phyloP scores from a whole-genome alignment of 495 filamentous ascomycete genomes.

The Lasiosphaeria ovina region DNA sequence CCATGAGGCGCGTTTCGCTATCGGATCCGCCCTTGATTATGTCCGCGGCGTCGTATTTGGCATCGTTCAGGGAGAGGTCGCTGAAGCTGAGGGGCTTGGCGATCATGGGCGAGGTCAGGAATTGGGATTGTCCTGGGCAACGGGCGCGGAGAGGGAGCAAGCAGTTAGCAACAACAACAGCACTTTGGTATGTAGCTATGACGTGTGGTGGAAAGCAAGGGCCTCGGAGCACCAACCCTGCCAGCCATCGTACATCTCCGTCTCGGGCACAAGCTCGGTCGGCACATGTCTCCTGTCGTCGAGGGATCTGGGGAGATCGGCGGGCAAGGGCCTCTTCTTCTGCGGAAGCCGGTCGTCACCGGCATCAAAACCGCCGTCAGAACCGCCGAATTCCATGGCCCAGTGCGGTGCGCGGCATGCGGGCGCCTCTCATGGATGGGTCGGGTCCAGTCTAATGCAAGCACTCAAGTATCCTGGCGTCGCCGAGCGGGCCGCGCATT shows the following conservation, averaged over 20 bases:
- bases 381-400: conserved; percentile 58
- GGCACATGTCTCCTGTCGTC: conserved; percentile 73
- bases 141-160: conserved; percentile 1
- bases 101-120: conserved; percentile 78
- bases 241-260: conserved; percentile 98
- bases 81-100: conserved; percentile 83
- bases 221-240: conserved; percentile 63
- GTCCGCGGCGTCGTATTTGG: conserved; percentile 60
- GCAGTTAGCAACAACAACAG: conserved; percentile 17
- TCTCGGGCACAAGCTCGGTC: conserved; percentile 64
- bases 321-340: conserved; percentile 61
- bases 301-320: conserved; percentile 85
- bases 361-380: conserved; percentile 46
- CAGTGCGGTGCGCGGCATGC: conserved; percentile 10
- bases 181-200: conserved; percentile 3
- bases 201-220: conserved; percentile 17
- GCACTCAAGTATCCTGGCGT: no score
- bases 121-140: conserved; percentile 82
- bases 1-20: conserved; percentile 82
- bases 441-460: not conserved
- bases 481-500: not conserved
- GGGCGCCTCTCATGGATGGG: not conserved
- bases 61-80: conserved; percentile 73
- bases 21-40: conserved; percentile 61
- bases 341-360: conserved; percentile 14